Evolutionary conservation across 805 yeast genomes (phyloP), one percentile per base, ranked within the genome.

Genomic region (Lachancea sp.): DNA sequence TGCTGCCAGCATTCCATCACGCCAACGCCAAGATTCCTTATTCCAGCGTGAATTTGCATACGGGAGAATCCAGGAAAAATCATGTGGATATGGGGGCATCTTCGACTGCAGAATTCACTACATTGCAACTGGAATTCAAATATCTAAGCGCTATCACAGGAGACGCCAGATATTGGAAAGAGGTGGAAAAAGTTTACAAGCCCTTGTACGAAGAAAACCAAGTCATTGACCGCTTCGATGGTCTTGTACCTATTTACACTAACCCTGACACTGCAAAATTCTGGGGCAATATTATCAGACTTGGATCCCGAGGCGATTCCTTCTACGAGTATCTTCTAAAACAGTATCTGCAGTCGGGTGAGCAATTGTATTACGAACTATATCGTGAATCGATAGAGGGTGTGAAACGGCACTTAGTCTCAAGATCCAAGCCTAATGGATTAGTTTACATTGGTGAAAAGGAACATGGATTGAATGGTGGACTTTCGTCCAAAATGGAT

Each of bases 281-380:
- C 62, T 76, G 70, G 48, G 88, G 88, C 0, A 55, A 60, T 1
- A 64, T 75, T 43, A 86, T 91, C 49, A 75, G 96, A 51, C 68
- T 90, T 45, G 97, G 97, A 0, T 84, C 95, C 0, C 73, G 96
- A 54, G 97, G 96, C 39, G 97, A 89, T 65, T 86, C 96, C 0
- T 90, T 89, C 62, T 89, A 90, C 59, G 96, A 90, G 66, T 88
- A 88, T 60, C 69, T 90, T 37, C 70, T 89, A 52, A 89, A 89
- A 63, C 96, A 88, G 65, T 86, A 83, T 57, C 65, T 90, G 52
- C 90, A 85, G 63, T 87, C 96, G 1, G 72, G 73, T 45, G 76
- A 77, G 57, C 62, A 70, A 49, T 59, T 83, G 10, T 89, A 87
- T 63, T 69, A 79, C 56, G 75, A 77, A 12, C 78, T 89, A 82